Evolutionary conservation across 1,284 basidiomycete species (phyloP).

Genomic region (Moesziomyces sp.): DNA sequence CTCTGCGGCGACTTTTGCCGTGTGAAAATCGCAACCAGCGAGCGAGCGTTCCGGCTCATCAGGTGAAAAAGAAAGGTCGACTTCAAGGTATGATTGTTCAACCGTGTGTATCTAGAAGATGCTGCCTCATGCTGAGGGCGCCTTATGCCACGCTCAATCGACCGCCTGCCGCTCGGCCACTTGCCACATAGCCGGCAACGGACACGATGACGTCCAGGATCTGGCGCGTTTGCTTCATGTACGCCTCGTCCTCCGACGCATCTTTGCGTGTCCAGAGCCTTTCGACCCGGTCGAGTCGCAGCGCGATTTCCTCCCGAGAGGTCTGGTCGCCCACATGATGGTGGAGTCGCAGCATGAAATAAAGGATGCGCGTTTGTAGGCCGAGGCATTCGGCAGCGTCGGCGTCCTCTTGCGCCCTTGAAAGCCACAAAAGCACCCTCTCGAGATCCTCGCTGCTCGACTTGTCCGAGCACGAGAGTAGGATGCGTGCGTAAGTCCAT

Average conservation of each 20-base stretch:
- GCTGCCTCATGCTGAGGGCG: no score
- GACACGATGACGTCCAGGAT: conserved; percentile 34
- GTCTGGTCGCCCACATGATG: conserved; percentile 29
- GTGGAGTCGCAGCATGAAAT: conserved; percentile 40
- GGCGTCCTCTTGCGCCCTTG: conserved; percentile 32
- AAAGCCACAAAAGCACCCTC: conserved; percentile 25
- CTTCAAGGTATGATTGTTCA: not conserved
- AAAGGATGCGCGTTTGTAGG: conserved; percentile 44
- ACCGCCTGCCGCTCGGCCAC: conserved; percentile 28
- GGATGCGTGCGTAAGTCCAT: conserved; percentile 39
- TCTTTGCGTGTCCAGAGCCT: conserved; percentile 15
- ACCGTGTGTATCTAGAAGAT: not conserved
- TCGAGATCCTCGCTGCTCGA: conserved; percentile 11
- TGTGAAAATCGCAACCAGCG: no score
- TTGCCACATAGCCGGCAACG: conserved; percentile 38
- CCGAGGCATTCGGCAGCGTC: conserved; percentile 25
- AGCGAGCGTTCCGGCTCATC: no score
- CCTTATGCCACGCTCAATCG: not conserved
- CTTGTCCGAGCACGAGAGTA: conserved; percentile 34
- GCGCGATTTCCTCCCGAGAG: not conserved
- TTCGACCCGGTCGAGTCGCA: conserved; percentile 19
- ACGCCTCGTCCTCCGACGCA: conserved; percentile 10
- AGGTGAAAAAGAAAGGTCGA: no score
- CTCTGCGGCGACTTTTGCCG: no score
- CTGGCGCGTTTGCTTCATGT: conserved; percentile 15